Evolutionary conservation across 2,329 filamentous ascomycete genomes (phyloP).

Genomic region (Exophiala spinifera): DNA sequence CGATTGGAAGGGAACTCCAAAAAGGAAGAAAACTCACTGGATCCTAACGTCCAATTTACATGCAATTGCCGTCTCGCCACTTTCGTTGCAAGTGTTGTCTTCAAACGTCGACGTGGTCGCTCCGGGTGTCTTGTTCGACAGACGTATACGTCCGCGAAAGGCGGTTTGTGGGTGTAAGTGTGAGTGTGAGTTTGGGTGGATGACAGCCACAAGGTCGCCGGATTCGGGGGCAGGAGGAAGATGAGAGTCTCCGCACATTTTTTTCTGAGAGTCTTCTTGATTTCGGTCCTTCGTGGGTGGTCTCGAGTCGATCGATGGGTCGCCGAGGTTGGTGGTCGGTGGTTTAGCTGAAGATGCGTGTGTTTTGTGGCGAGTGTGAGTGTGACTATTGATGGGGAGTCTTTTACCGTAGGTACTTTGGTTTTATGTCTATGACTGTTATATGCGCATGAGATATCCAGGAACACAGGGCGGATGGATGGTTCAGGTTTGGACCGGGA

Average conservation of each 20-base stretch:
- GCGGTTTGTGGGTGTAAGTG: conserved; percentile 21
- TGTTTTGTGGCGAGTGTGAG: no score
- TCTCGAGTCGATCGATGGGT: no score
- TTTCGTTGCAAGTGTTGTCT: no score
- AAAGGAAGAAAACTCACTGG: conserved; percentile 24
- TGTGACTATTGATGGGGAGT: no score
- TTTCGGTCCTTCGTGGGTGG: no score
- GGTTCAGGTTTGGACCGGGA: no score
- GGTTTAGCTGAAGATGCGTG: not conserved
- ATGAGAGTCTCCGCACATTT: conserved; percentile 24
- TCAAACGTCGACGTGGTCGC: conserved; percentile 17
- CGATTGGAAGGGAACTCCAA: no score
- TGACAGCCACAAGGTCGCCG: conserved; percentile 26
- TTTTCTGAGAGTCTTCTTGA: no score
- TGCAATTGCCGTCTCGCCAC: not conserved
- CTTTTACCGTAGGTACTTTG: no score
- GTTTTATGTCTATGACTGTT: no score
- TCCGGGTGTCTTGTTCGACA: conserved; percentile 18
- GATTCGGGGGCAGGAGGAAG: conserved; percentile 27
- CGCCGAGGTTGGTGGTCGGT: not conserved
- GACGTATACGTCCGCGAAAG: conserved; percentile 17
- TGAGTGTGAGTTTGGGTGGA: conserved; percentile 22
- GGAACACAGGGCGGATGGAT: no score
- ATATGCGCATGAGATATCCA: no score
- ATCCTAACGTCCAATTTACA: conserved; percentile 13